Evolutionary conservation across 2,329 filamentous ascomycete genomes (phyloP).

Genomic region (Ophidiomyces ophidiicola): DNA sequence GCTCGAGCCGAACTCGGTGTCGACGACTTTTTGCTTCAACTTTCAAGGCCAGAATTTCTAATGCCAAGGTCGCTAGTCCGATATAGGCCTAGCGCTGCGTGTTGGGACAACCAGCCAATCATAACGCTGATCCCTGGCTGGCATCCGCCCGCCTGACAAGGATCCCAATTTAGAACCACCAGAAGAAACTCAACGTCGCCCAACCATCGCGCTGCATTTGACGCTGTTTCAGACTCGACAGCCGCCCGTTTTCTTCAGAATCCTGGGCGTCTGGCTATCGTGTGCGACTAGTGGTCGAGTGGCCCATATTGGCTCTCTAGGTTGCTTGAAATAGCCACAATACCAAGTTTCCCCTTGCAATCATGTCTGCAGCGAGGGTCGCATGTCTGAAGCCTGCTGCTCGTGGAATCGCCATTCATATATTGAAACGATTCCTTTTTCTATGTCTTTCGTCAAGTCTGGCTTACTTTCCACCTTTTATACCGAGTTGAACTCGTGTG

Average conservation of each 20-base stretch:
- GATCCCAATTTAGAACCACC: constrained; percentile 5
- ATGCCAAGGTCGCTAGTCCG: constrained; percentile 1
- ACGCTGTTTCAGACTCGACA: constrained; percentile 6
- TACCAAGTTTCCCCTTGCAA: neutral
- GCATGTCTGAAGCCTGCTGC: neutral
- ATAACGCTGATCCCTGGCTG: neutral
- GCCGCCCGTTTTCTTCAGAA: constrained; percentile 2
- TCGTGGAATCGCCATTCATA: no score
- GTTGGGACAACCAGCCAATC: constrained; percentile 3
- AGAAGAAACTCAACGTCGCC: constrained; percentile 3
- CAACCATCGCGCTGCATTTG: constrained; percentile 7
- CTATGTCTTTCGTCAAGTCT: neutral
- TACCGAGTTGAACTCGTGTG: neutral
- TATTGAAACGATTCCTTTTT: constrained; percentile 1
- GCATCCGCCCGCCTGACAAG: constrained; percentile 3
- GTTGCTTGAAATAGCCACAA: neutral
- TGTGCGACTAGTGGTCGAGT: neutral
- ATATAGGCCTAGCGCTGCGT: neutral
- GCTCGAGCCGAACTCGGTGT: neutral
- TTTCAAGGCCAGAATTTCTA: constrained; percentile 6
- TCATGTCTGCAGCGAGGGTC: neutral
- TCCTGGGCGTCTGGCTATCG: constrained; percentile 3
- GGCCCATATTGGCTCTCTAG: neutral
- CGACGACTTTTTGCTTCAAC: neutral
- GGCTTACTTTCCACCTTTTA: neutral